A percentile compares a stretch with the other conserved stretches of the same genome.
These are phyloP conservation scores for Sporothrix euskadiensis DNA, from an alignment of 2,329 filamentous ascomycete genomes.

Conservation along the genomic window DNA sequence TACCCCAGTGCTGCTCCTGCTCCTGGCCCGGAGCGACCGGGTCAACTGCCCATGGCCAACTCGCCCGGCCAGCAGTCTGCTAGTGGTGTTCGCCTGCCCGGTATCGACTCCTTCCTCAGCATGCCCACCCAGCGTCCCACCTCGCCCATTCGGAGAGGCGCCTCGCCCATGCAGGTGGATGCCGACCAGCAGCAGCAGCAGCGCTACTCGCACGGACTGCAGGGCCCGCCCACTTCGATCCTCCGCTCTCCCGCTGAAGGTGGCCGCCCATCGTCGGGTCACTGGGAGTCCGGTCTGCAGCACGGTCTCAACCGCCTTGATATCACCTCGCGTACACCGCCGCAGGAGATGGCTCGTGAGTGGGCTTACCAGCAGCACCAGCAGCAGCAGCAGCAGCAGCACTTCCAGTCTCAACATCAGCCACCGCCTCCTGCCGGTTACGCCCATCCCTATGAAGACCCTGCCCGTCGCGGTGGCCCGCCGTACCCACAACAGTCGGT, in stretches of 20 bases:
- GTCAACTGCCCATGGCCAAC: conserved; percentile 47
- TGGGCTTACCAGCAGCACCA: conserved; percentile 62
- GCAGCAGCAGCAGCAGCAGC: conserved; percentile 51
- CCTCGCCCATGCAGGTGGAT: conserved; percentile 79
- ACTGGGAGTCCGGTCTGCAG: conserved; percentile 67
- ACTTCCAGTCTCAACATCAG: not conserved
- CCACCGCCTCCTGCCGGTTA: not conserved
- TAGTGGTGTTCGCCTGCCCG: conserved; percentile 66
- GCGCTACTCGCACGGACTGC: conserved; percentile 29
- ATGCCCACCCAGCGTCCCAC: conserved; percentile 48
- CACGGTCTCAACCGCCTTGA: conserved; percentile 67
- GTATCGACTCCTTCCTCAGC: conserved; percentile 76
- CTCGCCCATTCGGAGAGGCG: conserved; percentile 63
- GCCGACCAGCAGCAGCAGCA: conserved; percentile 42
- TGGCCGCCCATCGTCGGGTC: conserved; percentile 47
- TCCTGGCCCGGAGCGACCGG: conserved; percentile 40
- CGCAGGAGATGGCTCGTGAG: conserved; percentile 52
- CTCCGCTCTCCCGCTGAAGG: conserved; percentile 41
- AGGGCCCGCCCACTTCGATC: conserved; percentile 36
- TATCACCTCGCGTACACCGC: conserved; percentile 55
- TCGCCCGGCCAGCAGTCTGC: conserved; percentile 55
- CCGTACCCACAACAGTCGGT: conserved; percentile 44
- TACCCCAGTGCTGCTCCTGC: too few relatives aligned
- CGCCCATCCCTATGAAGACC: conserved; percentile 28
- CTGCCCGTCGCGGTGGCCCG: conserved; percentile 47